Conservation (phyloP, 2,329 filamentous ascomycete genomes). For the Neopestalotiopsis sp. region DNA sequence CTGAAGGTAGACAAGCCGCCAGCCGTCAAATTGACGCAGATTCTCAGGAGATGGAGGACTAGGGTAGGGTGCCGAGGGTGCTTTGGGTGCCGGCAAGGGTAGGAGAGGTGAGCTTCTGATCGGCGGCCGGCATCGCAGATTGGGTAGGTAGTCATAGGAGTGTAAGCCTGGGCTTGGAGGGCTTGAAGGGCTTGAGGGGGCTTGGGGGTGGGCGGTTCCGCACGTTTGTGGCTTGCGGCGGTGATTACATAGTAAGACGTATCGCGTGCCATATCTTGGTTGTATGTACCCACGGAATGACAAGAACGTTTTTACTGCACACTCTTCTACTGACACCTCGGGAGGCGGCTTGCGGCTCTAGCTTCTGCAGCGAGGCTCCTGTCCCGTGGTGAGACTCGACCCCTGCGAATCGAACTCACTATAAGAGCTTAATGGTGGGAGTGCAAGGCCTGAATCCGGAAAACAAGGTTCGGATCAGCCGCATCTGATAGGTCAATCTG, state of each 20-base stretch:
- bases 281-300: conserved; percentile 2
- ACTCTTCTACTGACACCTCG: not conserved
- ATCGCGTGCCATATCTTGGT: conserved; percentile 1
- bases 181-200: no score
- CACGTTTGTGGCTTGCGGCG: not conserved
- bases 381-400: conserved; percentile 10
- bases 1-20: not conserved
- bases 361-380: conserved; percentile 1
- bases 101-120: not conserved
- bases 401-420: conserved; percentile 11
- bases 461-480: conserved; percentile 6
- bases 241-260: conserved; percentile 2
- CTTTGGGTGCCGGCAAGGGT: not conserved
- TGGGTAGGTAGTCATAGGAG: not conserved
- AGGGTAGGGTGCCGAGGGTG: no score
- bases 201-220: not conserved
- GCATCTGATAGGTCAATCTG: conserved; percentile 4
- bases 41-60: not conserved
- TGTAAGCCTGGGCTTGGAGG: no score
- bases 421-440: conserved; percentile 9
- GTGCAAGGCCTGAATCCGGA: not conserved
- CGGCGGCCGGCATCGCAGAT: not conserved
- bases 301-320: not conserved
- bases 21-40: conserved; percentile 4
- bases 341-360: not conserved